phyloP scores from a whole-genome alignment of 441 rosid genomes.

The Sinapis alba region DNA sequence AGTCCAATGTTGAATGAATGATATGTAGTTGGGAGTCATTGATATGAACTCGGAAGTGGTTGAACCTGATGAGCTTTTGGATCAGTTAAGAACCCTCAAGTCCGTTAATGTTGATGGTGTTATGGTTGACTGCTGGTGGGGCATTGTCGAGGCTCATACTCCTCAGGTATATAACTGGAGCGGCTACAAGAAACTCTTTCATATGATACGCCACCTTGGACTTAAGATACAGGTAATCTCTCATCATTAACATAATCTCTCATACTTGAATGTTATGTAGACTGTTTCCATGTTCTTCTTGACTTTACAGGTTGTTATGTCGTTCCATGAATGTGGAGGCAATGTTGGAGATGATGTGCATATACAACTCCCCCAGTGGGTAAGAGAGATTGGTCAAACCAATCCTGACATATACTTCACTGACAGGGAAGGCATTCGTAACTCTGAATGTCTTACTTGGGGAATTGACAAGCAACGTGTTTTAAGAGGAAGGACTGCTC shows the following conservation, averaged over 20 bases:
- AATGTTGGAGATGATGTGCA: constrained; percentile 81
- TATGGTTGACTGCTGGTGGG: constrained; percentile 83
- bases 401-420: constrained; percentile 81
- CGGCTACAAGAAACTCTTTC: constrained; percentile 68
- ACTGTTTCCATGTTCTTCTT: constrained; percentile 20
- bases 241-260: not conserved
- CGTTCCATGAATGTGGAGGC: constrained; percentile 83
- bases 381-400: constrained; percentile 59
- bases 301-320: constrained; percentile 66
- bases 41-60: constrained; percentile 59
- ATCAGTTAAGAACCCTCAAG: constrained; percentile 57
- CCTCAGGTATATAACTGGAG: constrained; percentile 75
- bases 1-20: constrained; percentile 12
- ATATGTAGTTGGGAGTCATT: constrained; percentile 55
- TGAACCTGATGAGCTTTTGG: constrained; percentile 51
- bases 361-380: constrained; percentile 75
- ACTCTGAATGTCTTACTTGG: constrained; percentile 74
- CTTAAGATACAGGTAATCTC: constrained; percentile 61
- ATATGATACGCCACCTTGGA: constrained; percentile 58
- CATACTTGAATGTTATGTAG: not conserved
- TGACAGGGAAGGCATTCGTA: constrained; percentile 59
- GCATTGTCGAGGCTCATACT: constrained; percentile 63
- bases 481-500: constrained; percentile 70
- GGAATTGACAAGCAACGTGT: constrained; percentile 77
- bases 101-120: constrained; percentile 67